phyloP scores from a whole-genome alignment of 805 yeast genomes.

The Ogataea haglerorum region DNA sequence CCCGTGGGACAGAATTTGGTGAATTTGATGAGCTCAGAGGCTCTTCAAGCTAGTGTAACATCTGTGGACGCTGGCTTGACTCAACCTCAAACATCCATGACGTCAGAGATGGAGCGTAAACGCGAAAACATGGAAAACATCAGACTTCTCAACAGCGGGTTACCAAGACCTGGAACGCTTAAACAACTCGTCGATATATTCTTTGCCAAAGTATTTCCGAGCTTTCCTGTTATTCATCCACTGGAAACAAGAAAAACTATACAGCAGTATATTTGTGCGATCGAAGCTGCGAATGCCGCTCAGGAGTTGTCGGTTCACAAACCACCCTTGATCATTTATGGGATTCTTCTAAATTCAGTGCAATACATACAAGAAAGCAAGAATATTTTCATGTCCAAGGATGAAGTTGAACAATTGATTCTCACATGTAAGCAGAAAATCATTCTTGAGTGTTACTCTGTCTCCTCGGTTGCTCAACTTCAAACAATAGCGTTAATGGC shows the following conservation, averaged over 20 bases:
- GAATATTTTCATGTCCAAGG: not conserved
- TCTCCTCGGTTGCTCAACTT: conserved; percentile 23
- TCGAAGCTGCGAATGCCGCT: not conserved
- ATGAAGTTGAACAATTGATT: conserved; percentile 5
- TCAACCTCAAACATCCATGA: not conserved
- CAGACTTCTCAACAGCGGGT: not conserved
- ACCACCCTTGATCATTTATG: conserved; percentile 16
- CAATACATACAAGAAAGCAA: conserved; percentile 9
- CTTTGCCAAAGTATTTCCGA: not conserved
- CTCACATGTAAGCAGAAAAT: conserved; percentile 21
- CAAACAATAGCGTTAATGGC: conserved; percentile 26
- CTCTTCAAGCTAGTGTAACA: not conserved
- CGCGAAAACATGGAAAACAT: not conserved
- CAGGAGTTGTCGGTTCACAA: not conserved
- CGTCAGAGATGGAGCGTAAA: not conserved
- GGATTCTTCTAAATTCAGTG: conserved; percentile 19
- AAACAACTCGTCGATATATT: not conserved
- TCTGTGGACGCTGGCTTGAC: not conserved
- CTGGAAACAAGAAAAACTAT: not conserved
- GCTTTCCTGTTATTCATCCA: not conserved
- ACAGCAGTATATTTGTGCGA: not conserved
- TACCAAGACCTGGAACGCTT: not conserved
- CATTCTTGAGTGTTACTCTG: conserved; percentile 19
- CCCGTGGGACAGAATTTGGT: not conserved
- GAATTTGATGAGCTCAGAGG: not conserved